Evolutionary conservation across 495 filamentous ascomycete genomes (phyloP).

Genomic region (Jackrogersella minutella): DNA sequence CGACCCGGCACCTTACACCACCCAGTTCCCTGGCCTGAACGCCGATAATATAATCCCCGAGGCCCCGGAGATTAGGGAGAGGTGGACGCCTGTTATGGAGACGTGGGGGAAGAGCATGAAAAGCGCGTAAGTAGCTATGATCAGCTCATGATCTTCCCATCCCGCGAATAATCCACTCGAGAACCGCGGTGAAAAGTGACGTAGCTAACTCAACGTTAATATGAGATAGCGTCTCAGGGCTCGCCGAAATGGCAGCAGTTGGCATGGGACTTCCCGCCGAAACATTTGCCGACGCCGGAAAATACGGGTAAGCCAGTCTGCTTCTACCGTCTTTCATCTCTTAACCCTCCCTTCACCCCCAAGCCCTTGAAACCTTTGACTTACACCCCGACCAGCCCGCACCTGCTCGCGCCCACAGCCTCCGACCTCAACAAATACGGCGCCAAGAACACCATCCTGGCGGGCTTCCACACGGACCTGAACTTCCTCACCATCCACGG

Average conservation of each 20-base stretch:
- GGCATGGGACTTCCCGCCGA: constrained; percentile 55
- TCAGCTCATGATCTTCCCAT: too few relatives aligned
- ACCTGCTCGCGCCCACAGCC: constrained; percentile 61
- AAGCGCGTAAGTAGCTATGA: constrained; percentile 52
- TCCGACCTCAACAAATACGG: constrained; percentile 58
- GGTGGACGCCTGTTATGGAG: constrained; percentile 56
- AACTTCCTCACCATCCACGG: constrained; percentile 66
- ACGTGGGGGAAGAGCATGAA: constrained; percentile 61
- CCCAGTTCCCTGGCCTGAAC: constrained; percentile 56
- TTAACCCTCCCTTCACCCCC: not conserved
- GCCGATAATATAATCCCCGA: constrained; percentile 55
- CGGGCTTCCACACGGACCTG: constrained; percentile 62
- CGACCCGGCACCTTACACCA: constrained; percentile 54
- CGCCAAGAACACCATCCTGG: constrained; percentile 58
- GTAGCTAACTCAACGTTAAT: constrained; percentile 4
- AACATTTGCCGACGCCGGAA: constrained; percentile 56
- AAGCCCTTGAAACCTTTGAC: not conserved
- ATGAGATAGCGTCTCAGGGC: constrained; percentile 51
- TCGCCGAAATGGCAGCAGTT: constrained; percentile 59
- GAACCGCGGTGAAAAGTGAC: not conserved
- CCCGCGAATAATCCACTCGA: not conserved
- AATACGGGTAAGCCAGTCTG: constrained; percentile 54
- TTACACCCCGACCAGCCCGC: constrained; percentile 45
- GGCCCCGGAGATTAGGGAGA: constrained; percentile 49
- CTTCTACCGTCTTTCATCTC: not conserved